Conservation (phyloP, 2,329 filamentous ascomycete species). For the Ascochyta clinopodiicola region DNA sequence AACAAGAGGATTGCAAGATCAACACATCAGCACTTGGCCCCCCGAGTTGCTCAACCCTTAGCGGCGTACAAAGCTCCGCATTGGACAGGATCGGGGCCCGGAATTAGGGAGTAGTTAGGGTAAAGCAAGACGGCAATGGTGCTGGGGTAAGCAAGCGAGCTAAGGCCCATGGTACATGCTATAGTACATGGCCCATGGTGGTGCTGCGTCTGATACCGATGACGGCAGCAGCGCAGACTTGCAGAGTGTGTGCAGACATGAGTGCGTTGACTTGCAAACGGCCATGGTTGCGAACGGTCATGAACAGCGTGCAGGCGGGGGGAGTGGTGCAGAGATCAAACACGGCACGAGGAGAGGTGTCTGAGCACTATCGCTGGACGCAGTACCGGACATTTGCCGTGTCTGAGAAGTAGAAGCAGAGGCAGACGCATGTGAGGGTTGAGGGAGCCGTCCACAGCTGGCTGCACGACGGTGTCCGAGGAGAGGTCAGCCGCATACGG, state of each 20-base stretch:
- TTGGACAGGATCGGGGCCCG: constrained; percentile 38
- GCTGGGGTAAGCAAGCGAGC: constrained; percentile 29
- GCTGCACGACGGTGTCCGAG: constrained; percentile 30
- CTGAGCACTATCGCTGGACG: constrained; percentile 29
- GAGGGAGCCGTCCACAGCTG: neutral
- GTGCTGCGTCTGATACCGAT: constrained; percentile 30
- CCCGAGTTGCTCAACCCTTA: constrained; percentile 27
- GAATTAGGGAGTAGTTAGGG: constrained; percentile 44
- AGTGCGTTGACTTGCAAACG: constrained; percentile 20
- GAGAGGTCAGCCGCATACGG: constrained; percentile 29
- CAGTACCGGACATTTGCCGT: constrained; percentile 22
- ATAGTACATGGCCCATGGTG: constrained; percentile 3
- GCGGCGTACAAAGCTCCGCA: constrained; percentile 40
- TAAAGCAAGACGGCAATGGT: constrained; percentile 38
- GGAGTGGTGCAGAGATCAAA: constrained; percentile 29
- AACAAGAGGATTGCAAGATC: constrained; percentile 44
- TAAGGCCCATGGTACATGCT: constrained; percentile 4
- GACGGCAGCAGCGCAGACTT: constrained; percentile 36
- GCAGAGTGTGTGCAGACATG: constrained; percentile 24
- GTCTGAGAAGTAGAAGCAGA: constrained; percentile 7
- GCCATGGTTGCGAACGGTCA: constrained; percentile 22
- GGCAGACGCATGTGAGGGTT: constrained; percentile 7
- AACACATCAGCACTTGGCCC: constrained; percentile 42
- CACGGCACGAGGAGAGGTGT: constrained; percentile 35
- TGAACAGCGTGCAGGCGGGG: constrained; percentile 15